A percentile compares a stretch with the other conserved stretches of the same genome.
phyloP scores from a whole-genome alignment of 306 rosid species.

The Trifolium pratense region DNA sequence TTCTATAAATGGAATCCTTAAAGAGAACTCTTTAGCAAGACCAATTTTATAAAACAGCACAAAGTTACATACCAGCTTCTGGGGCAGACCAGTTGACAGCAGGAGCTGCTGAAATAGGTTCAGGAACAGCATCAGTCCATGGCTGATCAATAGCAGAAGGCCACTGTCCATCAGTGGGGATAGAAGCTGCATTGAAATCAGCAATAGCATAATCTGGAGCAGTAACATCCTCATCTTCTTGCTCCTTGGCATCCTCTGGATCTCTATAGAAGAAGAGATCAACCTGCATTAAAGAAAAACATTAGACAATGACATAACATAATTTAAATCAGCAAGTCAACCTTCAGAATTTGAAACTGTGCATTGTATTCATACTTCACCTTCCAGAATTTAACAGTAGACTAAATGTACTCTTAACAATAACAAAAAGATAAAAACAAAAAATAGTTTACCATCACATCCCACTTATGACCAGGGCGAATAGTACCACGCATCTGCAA shows the following conservation, averaged over 20 bases:
- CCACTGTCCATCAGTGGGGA: slow-evolving; percentile 50
- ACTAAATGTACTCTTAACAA: slow-evolving; percentile 17
- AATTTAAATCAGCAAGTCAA: slow-evolving; percentile 42
- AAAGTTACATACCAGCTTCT: slow-evolving; percentile 41
- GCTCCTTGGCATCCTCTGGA: slow-evolving; percentile 78
- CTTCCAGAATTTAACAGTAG: background rate
- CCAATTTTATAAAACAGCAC: background rate
- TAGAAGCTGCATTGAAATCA: slow-evolving; percentile 45
- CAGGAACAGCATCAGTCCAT: slow-evolving; percentile 47
- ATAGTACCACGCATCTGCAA: slow-evolving; percentile 84
- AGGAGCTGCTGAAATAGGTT: slow-evolving; percentile 49
- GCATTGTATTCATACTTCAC: background rate
- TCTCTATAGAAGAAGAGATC: slow-evolving; percentile 90
- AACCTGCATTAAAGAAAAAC: slow-evolving; percentile 55
- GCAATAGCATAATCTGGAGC: slow-evolving; percentile 59
- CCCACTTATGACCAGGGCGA: slow-evolving; percentile 78
- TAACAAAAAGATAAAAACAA: background rate
- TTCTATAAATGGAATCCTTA: too few species aligned
- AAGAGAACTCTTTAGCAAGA: too few species aligned
- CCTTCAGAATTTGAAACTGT: background rate
- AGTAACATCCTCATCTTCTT: slow-evolving; percentile 72
- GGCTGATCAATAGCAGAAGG: slow-evolving; percentile 43
- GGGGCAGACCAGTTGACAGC: slow-evolving; percentile 48
- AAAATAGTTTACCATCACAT: slow-evolving; percentile 68
- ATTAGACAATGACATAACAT: background rate